phyloP scores from a whole-genome alignment of 1,284 basidiomycete genomes.

The Boletellus sp. region DNA sequence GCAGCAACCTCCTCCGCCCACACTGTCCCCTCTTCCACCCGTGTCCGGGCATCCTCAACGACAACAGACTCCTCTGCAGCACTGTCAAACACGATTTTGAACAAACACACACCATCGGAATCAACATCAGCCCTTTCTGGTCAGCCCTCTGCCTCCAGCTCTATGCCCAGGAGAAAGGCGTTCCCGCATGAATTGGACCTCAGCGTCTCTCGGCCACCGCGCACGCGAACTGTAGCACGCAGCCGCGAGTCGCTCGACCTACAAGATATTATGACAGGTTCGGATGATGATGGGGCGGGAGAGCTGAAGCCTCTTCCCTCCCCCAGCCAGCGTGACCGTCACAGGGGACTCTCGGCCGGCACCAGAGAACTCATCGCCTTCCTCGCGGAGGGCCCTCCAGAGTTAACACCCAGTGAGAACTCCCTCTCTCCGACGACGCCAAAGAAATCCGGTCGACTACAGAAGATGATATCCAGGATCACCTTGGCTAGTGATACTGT shows the following conservation, averaged over 20 bases:
- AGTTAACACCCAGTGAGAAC: slow-evolving; percentile 25
- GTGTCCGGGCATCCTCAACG: slow-evolving; percentile 31
- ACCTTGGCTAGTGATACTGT: slow-evolving; percentile 46
- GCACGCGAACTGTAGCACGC: slow-evolving; percentile 49
- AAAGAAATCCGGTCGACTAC: slow-evolving; percentile 60
- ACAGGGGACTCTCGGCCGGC: slow-evolving; percentile 39
- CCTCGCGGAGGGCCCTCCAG: slow-evolving; percentile 35
- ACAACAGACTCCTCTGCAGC: slow-evolving; percentile 26
- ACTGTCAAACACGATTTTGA: slow-evolving; percentile 11
- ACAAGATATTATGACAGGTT: slow-evolving; percentile 69
- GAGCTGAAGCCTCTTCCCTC: slow-evolving; percentile 21
- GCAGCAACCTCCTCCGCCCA: slow-evolving; percentile 31
- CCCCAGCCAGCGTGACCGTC: slow-evolving; percentile 29
- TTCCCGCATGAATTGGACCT: slow-evolving; percentile 29
- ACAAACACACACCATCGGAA: slow-evolving; percentile 25
- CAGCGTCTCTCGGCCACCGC: slow-evolving; percentile 36
- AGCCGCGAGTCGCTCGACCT: slow-evolving; percentile 68
- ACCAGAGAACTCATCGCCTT: slow-evolving; percentile 60
- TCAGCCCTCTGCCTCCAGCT: slow-evolving; percentile 31
- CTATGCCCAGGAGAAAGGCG: slow-evolving; percentile 18
- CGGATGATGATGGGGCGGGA: slow-evolving; percentile 44
- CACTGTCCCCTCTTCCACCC: slow-evolving; percentile 20
- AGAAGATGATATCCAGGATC: slow-evolving; percentile 76
- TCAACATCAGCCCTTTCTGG: slow-evolving; percentile 20
- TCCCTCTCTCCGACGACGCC: slow-evolving; percentile 38